Evolutionary conservation across 2,329 filamentous ascomycete species (phyloP).

Genomic region (Diaporthe sp.): DNA sequence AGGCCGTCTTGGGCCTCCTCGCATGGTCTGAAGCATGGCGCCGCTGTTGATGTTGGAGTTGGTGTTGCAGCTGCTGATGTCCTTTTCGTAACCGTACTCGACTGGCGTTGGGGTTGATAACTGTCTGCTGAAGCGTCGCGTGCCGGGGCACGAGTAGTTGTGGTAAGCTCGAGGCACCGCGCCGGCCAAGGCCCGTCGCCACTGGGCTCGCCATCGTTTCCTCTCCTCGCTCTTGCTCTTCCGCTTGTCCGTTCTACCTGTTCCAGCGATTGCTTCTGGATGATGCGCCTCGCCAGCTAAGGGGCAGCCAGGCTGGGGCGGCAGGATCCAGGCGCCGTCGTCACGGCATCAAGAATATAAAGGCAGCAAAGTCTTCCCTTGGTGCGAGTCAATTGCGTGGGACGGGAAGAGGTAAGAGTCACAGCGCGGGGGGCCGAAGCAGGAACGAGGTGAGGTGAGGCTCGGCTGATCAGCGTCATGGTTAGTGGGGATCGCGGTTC

Average conservation of each 20-base stretch:
- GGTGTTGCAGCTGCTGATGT: constrained; percentile 2
- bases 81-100: constrained; percentile 11
- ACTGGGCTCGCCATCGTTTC: constrained; percentile 30
- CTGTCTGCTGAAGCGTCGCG: neutral
- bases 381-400: constrained; percentile 1
- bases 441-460: constrained; percentile 32
- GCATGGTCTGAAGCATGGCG: constrained; percentile 36
- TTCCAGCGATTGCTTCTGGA: neutral
- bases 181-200: constrained; percentile 17
- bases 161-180: neutral
- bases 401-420: neutral
- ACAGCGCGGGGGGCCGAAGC: neutral
- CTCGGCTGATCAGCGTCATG: constrained; percentile 38
- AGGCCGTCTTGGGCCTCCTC: constrained; percentile 62
- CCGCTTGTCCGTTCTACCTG: neutral
- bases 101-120: constrained; percentile 12
- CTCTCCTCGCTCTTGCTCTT: neutral
- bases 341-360: constrained; percentile 36
- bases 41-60: constrained; percentile 20
- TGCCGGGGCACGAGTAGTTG: neutral
- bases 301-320: constrained; percentile 16
- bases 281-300: constrained; percentile 32
- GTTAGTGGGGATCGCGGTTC: constrained; percentile 29
- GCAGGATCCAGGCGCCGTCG: constrained; percentile 19
- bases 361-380: neutral